Evolutionary conservation across 1,139 yeast genomes (phyloP).

Genomic region (Zygoascus hellenicus): DNA sequence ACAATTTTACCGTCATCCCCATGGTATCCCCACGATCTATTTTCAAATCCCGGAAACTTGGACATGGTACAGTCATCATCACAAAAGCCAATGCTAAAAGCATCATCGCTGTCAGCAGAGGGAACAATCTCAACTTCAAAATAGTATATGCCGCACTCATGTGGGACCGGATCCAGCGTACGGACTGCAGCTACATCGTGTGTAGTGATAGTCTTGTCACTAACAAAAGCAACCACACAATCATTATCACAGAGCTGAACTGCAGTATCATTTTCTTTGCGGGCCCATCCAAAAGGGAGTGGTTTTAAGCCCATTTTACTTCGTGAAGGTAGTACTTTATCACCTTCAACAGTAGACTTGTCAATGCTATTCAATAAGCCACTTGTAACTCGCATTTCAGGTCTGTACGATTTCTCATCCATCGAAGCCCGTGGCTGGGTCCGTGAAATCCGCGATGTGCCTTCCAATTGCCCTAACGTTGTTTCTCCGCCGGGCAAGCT

Average conservation of each 20-base stretch:
- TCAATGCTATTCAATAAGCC: not conserved
- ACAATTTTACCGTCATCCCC: constrained; percentile 52
- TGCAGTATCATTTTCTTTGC: constrained; percentile 14
- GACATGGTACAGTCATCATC: constrained; percentile 27
- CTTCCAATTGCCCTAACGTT: constrained; percentile 1
- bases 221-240: constrained; percentile 15
- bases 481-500: constrained; percentile 2
- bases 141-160: constrained; percentile 49
- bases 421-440: constrained; percentile 3
- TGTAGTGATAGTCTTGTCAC: constrained; percentile 13
- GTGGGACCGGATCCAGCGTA: constrained; percentile 41
- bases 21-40: constrained; percentile 51
- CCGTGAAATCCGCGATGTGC: not conserved
- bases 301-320: constrained; percentile 21
- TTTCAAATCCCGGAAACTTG: constrained; percentile 42
- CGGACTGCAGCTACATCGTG: constrained; percentile 30
- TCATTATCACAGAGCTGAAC: constrained; percentile 15
- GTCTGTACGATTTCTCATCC: not conserved
- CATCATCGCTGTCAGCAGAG: constrained; percentile 13
- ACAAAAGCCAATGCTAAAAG: constrained; percentile 33
- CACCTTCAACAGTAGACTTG: constrained; percentile 2
- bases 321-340: constrained; percentile 12
- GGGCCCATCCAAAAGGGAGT: constrained; percentile 25
- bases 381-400: constrained; percentile 3
- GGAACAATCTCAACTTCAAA: constrained; percentile 40